Base-by-base conservation (phyloP, 257 asterid species). In the Jasminum sambac region DNA sequence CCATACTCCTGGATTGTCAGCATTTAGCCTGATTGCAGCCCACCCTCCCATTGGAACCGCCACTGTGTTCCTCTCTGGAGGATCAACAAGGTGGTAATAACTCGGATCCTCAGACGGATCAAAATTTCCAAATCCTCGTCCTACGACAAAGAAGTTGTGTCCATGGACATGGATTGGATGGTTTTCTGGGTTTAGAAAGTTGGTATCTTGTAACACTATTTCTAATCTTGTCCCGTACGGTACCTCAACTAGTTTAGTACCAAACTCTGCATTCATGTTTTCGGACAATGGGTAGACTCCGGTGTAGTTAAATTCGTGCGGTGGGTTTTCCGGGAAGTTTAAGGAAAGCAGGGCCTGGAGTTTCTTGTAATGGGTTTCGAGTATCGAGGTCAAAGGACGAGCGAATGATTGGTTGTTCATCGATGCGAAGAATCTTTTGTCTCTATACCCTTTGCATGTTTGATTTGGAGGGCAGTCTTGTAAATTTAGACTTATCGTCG, bases 381-480 rank as follows among this genome's bases (percentile, higher is more conserved):
- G 81, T 11, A 91, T 74, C 5, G 95, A 88, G 0, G n/a, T 25
- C 0, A 83, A 64, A 17, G 95, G 95, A 8, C 83, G 74, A 9
- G 84, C 19, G 26, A 91, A 91, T 1, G 96, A 88, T 21, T 87
- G 96, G 34, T 91, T 86, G 67, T 88, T 91, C 95, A 89, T 86
- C 10, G 98, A 91, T 13, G 96, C 95, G 17, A 65, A 84, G 67
- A 86, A 91, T 11, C 81, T 80, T 72, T 87, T 88, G 44, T 82
- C 71, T 55, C 38, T 69, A 12, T 71, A 74, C 11, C 98, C 98
- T 77, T 83, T 82, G 62, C 98, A 91, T 0, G 91, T 85, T 2
- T 85, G 80, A 11, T 89, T 86, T 5, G 10, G 38, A 0, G 91
- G 88, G 75, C 98, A 91, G 21, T 91, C 98, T 84, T 89, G 90